Conservation (phyloP, 1,284 basidiomycete genomes). For the Schizophyllum amplum region DNA sequence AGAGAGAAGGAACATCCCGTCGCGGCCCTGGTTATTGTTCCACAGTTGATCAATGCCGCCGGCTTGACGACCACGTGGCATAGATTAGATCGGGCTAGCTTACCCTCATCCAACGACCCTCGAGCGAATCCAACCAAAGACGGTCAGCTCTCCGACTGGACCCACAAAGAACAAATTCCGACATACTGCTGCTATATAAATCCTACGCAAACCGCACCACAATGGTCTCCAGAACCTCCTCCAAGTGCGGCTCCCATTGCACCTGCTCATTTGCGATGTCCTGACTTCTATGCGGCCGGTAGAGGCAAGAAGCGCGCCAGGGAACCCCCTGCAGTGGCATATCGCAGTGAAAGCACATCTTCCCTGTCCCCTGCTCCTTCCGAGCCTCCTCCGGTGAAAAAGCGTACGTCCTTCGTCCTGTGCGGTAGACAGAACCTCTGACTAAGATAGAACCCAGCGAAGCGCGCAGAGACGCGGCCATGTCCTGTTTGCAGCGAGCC, state of each 20-base stretch:
- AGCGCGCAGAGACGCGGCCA: constrained; percentile 61
- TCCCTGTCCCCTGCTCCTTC: neutral
- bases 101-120: neutral
- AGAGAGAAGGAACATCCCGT: neutral
- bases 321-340: neutral
- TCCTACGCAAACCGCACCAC: neutral
- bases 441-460: constrained; percentile 25
- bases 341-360: neutral
- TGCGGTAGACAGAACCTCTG: neutral
- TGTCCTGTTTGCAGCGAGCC: constrained; percentile 67
- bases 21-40: neutral
- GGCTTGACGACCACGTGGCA: neutral
- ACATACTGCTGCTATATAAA: neutral
- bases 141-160: neutral
- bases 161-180: neutral
- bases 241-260: neutral
- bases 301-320: neutral
- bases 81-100: neutral
- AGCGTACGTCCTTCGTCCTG: neutral
- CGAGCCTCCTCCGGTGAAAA: neutral
- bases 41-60: neutral
- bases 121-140: neutral
- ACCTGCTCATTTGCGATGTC: neutral
- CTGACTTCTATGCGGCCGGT: neutral
- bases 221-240: neutral